phyloP scores from a whole-genome alignment of 2,329 filamentous ascomycete genomes.

The Acrocalymma vagum region DNA sequence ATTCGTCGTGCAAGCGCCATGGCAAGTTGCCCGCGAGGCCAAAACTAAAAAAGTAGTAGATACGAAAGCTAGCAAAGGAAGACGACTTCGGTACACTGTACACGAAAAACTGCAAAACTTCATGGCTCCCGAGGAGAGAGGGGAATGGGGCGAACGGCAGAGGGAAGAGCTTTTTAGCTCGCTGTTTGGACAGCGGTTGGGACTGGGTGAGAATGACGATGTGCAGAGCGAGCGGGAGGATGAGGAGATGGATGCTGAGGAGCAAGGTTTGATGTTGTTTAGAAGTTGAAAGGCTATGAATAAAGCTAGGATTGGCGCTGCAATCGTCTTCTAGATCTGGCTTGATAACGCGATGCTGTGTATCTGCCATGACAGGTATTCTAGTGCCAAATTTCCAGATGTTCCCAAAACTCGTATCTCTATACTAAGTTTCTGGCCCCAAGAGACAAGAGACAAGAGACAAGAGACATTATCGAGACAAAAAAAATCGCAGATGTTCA shows the following conservation, averaged over 20 bases:
- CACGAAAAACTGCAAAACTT: conserved; percentile 99
- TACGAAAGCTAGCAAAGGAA: conserved; percentile 92
- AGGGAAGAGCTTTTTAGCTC: conserved; percentile 69
- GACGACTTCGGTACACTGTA: conserved; percentile 92
- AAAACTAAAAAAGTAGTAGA: conserved; percentile 90
- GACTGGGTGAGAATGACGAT: conserved; percentile 53
- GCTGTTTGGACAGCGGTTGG: conserved; percentile 57
- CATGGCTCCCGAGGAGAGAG: conserved; percentile 89
- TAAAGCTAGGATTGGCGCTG: too few relatives aligned
- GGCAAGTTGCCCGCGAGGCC: conserved; percentile 75
- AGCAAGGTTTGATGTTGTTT: conserved; percentile 50
- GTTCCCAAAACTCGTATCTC: too few relatives aligned
- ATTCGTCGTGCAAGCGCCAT: conserved; percentile 55
- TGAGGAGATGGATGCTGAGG: conserved; percentile 44
- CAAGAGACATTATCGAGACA: too few relatives aligned
- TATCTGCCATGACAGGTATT: too few relatives aligned
- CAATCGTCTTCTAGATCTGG: too few relatives aligned
- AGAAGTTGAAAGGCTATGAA: too few relatives aligned
- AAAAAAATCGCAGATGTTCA: too few relatives aligned
- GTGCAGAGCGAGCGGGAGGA: conserved; percentile 45
- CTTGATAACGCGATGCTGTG: too few relatives aligned
- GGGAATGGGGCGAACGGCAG: conserved; percentile 80
- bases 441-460: too few relatives aligned
- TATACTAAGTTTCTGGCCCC: too few relatives aligned
- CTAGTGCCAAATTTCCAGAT: too few relatives aligned